Percentiles rank a stretch among this genome's conserved stretches.
phyloP scores from a whole-genome alignment of 2,329 filamentous ascomycete genomes.

The Trichoderma sp. region DNA sequence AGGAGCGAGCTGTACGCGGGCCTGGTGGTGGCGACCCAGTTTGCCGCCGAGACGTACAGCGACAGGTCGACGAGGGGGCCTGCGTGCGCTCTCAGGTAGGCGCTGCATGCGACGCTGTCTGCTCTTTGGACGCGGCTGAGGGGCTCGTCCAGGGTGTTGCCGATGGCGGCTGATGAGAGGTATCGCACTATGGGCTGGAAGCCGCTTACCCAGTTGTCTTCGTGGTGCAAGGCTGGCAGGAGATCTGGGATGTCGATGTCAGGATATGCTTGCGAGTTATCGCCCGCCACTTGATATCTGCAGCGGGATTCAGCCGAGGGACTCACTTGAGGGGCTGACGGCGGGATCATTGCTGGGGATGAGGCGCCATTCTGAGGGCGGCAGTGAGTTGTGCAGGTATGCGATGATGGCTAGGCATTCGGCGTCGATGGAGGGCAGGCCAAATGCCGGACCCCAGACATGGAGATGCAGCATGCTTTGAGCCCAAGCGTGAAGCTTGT shows the following conservation, averaged over 20 bases:
- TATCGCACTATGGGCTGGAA: slow-evolving; percentile 64
- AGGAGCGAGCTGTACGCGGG: slow-evolving; percentile 80
- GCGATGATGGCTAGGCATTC: slow-evolving; percentile 85
- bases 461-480: slow-evolving; percentile 65
- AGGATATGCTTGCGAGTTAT: background rate
- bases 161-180: slow-evolving; percentile 47
- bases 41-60: slow-evolving; percentile 86
- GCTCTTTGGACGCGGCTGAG: slow-evolving; percentile 48
- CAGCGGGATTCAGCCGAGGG: slow-evolving; percentile 2
- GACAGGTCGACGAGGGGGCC: slow-evolving; percentile 80
- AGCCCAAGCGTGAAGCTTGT: slow-evolving; percentile 31
- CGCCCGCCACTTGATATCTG: background rate
- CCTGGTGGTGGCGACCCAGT: slow-evolving; percentile 77
- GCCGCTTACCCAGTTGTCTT: slow-evolving; percentile 58
- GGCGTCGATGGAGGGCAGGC: slow-evolving; percentile 84
- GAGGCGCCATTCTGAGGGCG: slow-evolving; percentile 65
- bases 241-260: slow-evolving; percentile 45
- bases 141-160: slow-evolving; percentile 44
- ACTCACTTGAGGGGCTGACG: slow-evolving; percentile 70
- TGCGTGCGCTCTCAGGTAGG: slow-evolving; percentile 75
- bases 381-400: slow-evolving; percentile 68
- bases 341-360: slow-evolving; percentile 73
- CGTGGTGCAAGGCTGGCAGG: slow-evolving; percentile 58
- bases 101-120: slow-evolving; percentile 57
- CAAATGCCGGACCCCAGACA: slow-evolving; percentile 88